phyloP scores from a whole-genome alignment of 805 yeast species.

The Saturnispora ahearnii region DNA sequence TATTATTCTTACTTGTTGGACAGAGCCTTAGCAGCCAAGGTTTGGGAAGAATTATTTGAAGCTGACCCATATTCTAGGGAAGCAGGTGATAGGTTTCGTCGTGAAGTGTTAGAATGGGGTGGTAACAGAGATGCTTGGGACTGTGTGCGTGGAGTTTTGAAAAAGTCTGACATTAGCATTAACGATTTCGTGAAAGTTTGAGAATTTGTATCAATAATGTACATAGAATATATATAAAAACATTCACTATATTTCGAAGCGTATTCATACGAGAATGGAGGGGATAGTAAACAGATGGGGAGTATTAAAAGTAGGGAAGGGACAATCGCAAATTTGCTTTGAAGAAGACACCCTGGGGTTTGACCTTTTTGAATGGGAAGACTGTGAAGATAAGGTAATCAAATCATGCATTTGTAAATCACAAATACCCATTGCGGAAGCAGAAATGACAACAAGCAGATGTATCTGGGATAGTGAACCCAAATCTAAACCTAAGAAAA shows the following conservation, averaged over 20 bases:
- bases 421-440: slow-evolving; percentile 2
- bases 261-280: not conserved
- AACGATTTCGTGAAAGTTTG: slow-evolving; percentile 7
- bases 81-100: slow-evolving; percentile 69
- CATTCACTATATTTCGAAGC: not conserved
- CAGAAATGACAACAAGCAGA: slow-evolving; percentile 4
- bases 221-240: not conserved
- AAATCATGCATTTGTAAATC: not conserved
- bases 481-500: slow-evolving; percentile 1
- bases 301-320: slow-evolving; percentile 1
- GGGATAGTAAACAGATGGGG: slow-evolving; percentile 6
- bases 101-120: slow-evolving; percentile 80
- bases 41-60: slow-evolving; percentile 69
- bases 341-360: slow-evolving; percentile 9
- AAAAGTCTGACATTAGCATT: slow-evolving; percentile 14
- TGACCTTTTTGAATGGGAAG: slow-evolving; percentile 6
- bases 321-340: not conserved
- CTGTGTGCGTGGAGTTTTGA: slow-evolving; percentile 69
- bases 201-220: not conserved
- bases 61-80: slow-evolving; percentile 58
- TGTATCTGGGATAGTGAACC: slow-evolving; percentile 7
- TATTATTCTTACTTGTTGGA: slow-evolving; percentile 89
- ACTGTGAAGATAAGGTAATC: not conserved
- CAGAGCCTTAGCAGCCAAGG: slow-evolving; percentile 80
- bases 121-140: slow-evolving; percentile 87